These are phyloP conservation scores for Arthrobotrys conoides DNA, from an alignment of 2,329 filamentous ascomycete genomes.

Conservation along the genomic window DNA sequence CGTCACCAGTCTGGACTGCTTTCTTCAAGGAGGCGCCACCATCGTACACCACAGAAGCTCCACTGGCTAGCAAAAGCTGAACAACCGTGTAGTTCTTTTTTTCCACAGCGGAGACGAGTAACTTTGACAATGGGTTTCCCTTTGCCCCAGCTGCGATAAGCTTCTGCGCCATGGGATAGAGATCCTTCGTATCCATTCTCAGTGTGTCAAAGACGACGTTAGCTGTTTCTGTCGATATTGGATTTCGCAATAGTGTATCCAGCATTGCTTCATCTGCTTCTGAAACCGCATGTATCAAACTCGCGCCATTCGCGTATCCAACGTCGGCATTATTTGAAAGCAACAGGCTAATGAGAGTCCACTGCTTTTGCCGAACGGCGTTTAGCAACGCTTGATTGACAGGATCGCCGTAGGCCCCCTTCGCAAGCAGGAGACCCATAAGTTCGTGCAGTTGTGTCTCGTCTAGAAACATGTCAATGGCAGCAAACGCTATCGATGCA, in stretches of 20 bases:
- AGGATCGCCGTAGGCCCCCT: conserved; percentile 45
- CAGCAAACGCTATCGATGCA: conserved; percentile 47
- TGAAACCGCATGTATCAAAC: conserved; percentile 47
- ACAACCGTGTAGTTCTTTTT: conserved; percentile 42
- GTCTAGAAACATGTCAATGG: conserved; percentile 53
- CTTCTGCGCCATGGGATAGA: conserved; percentile 52
- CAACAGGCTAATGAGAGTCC: conserved; percentile 48
- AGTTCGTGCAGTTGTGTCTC: conserved; percentile 47
- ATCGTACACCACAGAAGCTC: conserved; percentile 42
- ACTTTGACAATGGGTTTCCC: conserved; percentile 39
- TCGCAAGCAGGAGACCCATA: conserved; percentile 49
- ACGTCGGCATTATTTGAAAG: conserved; percentile 47
- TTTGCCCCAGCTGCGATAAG: conserved; percentile 47
- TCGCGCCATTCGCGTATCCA: conserved; percentile 43
- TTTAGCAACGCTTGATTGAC: conserved; percentile 51
- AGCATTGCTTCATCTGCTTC: conserved; percentile 54
- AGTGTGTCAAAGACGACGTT: conserved; percentile 37
- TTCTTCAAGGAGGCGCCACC: conserved; percentile 48
- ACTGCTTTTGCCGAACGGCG: conserved; percentile 52
- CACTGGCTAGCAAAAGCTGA: conserved; percentile 34
- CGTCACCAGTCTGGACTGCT: conserved; percentile 49
- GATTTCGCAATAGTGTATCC: conserved; percentile 49
- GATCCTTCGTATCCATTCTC: conserved; percentile 47
- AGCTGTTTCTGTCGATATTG: conserved; percentile 33
- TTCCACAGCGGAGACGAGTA: conserved; percentile 41